A percentile compares a stretch with the other conserved stretches of the same genome.
Evolutionary conservation across 768 basidiomycete genomes (phyloP).

Genomic region (Gymnopilus junonius): DNA sequence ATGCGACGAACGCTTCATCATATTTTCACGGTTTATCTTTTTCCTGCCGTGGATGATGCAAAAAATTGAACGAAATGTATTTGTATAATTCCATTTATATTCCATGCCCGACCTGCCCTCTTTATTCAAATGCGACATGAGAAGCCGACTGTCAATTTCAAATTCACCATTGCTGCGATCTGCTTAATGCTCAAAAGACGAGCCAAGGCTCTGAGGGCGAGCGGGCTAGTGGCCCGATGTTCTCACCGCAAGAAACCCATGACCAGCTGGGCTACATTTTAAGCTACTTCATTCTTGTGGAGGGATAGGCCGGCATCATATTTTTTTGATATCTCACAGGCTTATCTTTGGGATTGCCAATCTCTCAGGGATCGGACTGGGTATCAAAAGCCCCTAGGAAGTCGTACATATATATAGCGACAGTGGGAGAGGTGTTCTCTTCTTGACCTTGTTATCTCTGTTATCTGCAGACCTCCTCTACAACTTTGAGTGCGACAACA

Average conservation of each 20-base stretch:
- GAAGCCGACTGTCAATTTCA: background rate
- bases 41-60: background rate
- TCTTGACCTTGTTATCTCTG: background rate
- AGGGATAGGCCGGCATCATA: background rate
- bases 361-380: background rate
- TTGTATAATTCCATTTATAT: background rate
- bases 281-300: background rate
- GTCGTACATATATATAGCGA: slow-evolving; percentile 14
- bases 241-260: background rate
- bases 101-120: background rate
- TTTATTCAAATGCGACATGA: background rate
- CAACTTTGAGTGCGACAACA: background rate
- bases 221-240: background rate
- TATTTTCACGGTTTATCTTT: background rate
- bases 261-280: background rate
- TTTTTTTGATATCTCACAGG: background rate
- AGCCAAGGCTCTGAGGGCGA: background rate
- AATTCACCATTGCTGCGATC: background rate
- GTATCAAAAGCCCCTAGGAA: background rate
- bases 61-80: background rate
- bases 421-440: background rate
- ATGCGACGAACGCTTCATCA: background rate
- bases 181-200: background rate
- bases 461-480: background rate
- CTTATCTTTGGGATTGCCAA: slow-evolving; percentile 1